A percentile compares a stretch with the other conserved stretches of the same genome.
These are phyloP conservation scores for Mychonastes homosphaera DNA, from an alignment of 139 green algal genomes.

Conservation along the genomic window DNA sequence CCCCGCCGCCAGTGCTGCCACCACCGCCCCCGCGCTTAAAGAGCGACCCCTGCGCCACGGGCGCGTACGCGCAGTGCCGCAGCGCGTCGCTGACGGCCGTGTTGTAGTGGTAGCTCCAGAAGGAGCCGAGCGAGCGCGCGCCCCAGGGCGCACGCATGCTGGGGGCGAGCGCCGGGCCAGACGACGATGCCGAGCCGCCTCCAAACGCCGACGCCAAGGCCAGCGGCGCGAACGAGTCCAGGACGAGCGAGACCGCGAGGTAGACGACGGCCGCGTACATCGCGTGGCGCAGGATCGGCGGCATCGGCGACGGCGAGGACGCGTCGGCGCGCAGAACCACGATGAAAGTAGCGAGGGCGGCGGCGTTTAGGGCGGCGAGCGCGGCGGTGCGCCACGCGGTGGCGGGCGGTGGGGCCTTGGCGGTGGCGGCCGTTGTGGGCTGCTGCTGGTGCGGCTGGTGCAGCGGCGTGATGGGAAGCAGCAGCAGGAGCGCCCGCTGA, in stretches of 20 bases:
- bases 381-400: no score
- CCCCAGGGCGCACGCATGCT: neutral
- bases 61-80: neutral
- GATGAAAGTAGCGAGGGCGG: neutral
- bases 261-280: slow-evolving; percentile 23
- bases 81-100: neutral
- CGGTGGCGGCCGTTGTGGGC: neutral
- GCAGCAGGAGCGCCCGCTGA: slow-evolving; percentile 1
- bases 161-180: no score
- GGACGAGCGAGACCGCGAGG: no score
- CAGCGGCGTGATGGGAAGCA: slow-evolving; percentile 1
- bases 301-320: neutral
- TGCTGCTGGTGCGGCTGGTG: neutral
- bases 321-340: neutral
- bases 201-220: no score
- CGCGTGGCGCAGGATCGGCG: slow-evolving; percentile 5
- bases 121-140: neutral
- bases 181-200: no score
- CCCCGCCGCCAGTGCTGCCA: neutral
- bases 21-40: neutral
- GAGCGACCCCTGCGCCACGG: neutral
- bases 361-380: neutral
- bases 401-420: no score
- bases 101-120: no score
- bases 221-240: no score